phyloP scores from a whole-genome alignment of 2,329 filamentous ascomycete species.

The Ophiostoma australiae region DNA sequence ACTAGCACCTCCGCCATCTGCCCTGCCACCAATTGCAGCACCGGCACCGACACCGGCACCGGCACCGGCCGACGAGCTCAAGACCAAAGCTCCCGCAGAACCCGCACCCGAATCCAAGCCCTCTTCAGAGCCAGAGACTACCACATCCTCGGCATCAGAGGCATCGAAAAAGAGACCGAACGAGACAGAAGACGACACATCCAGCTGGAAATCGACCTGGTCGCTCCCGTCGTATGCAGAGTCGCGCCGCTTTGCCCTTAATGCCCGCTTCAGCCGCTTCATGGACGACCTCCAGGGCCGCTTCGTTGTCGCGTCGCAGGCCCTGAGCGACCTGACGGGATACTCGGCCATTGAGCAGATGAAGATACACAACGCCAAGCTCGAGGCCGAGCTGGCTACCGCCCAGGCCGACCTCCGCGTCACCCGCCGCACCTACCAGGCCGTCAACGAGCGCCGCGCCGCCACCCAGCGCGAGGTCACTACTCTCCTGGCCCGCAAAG shows the following conservation, averaged over 20 bases:
- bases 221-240: constrained; percentile 44
- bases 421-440: constrained; percentile 71
- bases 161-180: not conserved
- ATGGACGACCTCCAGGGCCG: constrained; percentile 90
- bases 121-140: not conserved
- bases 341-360: constrained; percentile 87
- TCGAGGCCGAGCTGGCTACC: constrained; percentile 54
- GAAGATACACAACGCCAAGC: constrained; percentile 68
- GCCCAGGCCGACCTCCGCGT: constrained; percentile 63
- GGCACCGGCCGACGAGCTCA: not conserved
- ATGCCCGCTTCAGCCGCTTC: constrained; percentile 56
- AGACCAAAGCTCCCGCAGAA: not conserved
- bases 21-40: not conserved
- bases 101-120: not conserved
- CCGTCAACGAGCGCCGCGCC: constrained; percentile 78
- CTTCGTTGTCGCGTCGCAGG: constrained; percentile 76
- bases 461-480: constrained; percentile 93
- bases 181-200: not conserved
- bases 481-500: constrained; percentile 85
- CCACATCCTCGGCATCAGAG: not conserved
- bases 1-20: constrained; percentile 11
- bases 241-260: constrained; percentile 40
- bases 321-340: constrained; percentile 89
- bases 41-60: not conserved
- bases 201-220: not conserved